These are phyloP conservation scores for Paraleonurus japonicus DNA, from an alignment of 257 asterid genomes.

Conservation along the genomic window DNA sequence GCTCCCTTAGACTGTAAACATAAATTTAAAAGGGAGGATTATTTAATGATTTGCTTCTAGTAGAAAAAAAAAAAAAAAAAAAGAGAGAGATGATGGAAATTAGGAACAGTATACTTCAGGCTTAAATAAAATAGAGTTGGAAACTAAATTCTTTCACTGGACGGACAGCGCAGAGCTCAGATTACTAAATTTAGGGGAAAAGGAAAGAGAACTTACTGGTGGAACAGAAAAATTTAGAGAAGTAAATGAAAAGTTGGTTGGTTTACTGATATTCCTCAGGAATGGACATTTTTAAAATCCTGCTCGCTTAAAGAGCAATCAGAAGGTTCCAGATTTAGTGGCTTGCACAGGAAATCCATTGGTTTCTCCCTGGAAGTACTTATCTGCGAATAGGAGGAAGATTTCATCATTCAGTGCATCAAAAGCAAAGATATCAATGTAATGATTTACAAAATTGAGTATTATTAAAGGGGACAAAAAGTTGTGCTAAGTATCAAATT, in stretches of 20 bases:
- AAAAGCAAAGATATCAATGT: neutral
- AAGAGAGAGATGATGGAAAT: conserved; percentile 5
- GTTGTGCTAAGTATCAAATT: conserved; percentile 1
- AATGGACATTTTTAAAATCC: conserved; percentile 70
- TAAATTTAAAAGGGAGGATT: neutral
- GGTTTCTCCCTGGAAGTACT: conserved; percentile 24
- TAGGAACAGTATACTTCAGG: neutral
- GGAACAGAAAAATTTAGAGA: conserved; percentile 44
- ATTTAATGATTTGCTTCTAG: neutral
- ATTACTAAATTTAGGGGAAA: neutral
- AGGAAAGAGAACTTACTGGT: conserved; percentile 44
- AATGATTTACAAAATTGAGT: neutral
- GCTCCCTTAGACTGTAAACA: conserved; percentile 47
- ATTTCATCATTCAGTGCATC: conserved; percentile 19
- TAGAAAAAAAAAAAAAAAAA: conserved; percentile 3
- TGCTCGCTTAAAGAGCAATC: conserved; percentile 50
- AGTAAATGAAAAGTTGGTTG: conserved; percentile 68
- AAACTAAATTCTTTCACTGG: neutral
- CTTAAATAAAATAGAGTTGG: neutral
- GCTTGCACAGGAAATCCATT: conserved; percentile 59
- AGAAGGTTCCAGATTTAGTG: conserved; percentile 44
- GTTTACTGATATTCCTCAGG: conserved; percentile 68
- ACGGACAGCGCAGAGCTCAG: conserved; percentile 3
- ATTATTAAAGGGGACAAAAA: neutral
- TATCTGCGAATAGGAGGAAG: conserved; percentile 33